Evolutionary conservation across 345 rosid genomes (phyloP).

Genomic region (Sapria himalayana): DNA sequence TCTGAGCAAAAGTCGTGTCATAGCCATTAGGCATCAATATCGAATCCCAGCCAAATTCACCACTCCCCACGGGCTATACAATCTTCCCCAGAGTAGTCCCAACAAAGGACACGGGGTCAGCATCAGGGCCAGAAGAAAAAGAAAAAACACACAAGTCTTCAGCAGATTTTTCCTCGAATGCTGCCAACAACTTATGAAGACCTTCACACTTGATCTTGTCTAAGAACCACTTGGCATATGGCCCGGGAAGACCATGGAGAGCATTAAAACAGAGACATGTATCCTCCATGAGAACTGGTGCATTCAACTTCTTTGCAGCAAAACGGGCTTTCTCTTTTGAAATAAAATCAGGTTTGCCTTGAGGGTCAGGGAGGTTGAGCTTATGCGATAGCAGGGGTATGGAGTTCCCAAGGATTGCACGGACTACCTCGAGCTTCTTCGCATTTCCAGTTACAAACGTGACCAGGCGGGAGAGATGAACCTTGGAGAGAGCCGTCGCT

Average conservation of each 20-base stretch:
- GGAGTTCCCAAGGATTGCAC: slow-evolving; percentile 56
- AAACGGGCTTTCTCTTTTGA: slow-evolving; percentile 84
- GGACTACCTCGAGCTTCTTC: slow-evolving; percentile 89
- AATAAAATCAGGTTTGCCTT: slow-evolving; percentile 83
- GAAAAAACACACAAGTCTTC: slow-evolving; percentile 77
- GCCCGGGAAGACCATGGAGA: slow-evolving; percentile 82
- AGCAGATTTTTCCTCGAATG: slow-evolving; percentile 87
- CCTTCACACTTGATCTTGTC: slow-evolving; percentile 90
- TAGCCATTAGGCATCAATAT: slow-evolving; percentile 81
- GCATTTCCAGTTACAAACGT: slow-evolving; percentile 91
- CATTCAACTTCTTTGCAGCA: slow-evolving; percentile 59
- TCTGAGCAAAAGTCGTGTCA: slow-evolving; percentile 65
- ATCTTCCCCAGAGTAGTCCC: slow-evolving; percentile 83
- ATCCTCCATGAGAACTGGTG: slow-evolving; percentile 89
- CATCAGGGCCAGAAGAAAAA: slow-evolving; percentile 53
- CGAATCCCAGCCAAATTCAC: slow-evolving; percentile 96
- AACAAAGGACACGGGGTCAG: slow-evolving; percentile 47
- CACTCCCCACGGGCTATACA: slow-evolving; percentile 72
- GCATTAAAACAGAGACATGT: slow-evolving; percentile 94
- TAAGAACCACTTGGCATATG: slow-evolving; percentile 82
- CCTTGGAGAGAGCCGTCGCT: slow-evolving; percentile 19
- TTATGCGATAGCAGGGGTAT: slow-evolving; percentile 75
- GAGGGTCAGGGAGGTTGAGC: slow-evolving; percentile 76
- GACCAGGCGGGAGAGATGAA: slow-evolving; percentile 43
- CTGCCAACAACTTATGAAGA: slow-evolving; percentile 61